Evolutionary conservation across 2,329 filamentous ascomycete species (phyloP).

Genomic region (Lecanoromycetidae sp.): DNA sequence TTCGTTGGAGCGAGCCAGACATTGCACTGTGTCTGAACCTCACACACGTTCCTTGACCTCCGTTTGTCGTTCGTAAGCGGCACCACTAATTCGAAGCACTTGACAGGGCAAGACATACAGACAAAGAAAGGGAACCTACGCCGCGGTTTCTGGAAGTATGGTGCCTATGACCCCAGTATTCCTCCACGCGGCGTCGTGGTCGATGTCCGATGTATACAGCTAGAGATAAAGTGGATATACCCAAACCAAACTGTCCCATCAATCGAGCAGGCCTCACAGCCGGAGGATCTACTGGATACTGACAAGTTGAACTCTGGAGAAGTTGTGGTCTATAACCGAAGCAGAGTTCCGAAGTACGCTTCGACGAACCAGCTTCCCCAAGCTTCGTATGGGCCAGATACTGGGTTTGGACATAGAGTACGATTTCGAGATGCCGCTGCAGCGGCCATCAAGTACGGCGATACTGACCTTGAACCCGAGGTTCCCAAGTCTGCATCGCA

Average conservation of each 20-base stretch:
- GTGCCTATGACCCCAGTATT: constrained; percentile 39
- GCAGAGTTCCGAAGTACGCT: constrained; percentile 17
- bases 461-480: not conserved
- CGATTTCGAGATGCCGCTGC: constrained; percentile 42
- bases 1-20: not conserved
- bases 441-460: constrained; percentile 39
- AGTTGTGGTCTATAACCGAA: constrained; percentile 34
- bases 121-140: constrained; percentile 42
- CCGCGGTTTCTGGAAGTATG: constrained; percentile 41
- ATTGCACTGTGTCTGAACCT: not conserved
- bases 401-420: constrained; percentile 38
- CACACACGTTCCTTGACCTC: not conserved
- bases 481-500: constrained; percentile 23
- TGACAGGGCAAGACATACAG: constrained; percentile 39
- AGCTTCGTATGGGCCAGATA: constrained; percentile 23
- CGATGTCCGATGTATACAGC: constrained; percentile 33
- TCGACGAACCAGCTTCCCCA: not conserved
- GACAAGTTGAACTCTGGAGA: constrained; percentile 33
- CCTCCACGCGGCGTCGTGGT: constrained; percentile 41
- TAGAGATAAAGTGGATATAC: constrained; percentile 43
- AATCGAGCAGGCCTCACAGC: constrained; percentile 21
- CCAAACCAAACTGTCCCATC: constrained; percentile 28
- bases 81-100: too few species aligned
- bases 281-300: constrained; percentile 23
- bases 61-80: too few species aligned